Base-by-base conservation (phyloP, 305 asterid species). In the Fraxinus platypoda region DNA sequence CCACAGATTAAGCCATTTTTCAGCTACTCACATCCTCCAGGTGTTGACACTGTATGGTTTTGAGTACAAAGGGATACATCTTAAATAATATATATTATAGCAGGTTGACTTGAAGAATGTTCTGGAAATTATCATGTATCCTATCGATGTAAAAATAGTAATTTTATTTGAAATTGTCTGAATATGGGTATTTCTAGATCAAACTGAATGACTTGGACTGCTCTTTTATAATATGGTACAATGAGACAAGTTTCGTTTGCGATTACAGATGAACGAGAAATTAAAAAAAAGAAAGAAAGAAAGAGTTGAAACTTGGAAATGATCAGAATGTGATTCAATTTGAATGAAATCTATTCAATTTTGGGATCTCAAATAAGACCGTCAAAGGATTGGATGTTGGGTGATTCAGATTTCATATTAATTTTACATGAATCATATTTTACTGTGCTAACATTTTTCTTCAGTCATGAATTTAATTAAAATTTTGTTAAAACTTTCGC, bases 1-100 rank as follows among this genome's bases (percentile, higher is more conserved):
- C 87, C 97, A 75, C 95, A 92, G 86, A 89, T 94, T 73, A 94
- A 92, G 88, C 98, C 98, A 74, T 93, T 90, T 90, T 94, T 96
- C 90, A 91, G 93, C 85, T 85, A 92, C 83, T 84, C 92, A 68
- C 95, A 93, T 80, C 99, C 98, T 71, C 97, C 99, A 62, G 99
- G 98, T 66, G 94, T 83, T 74, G 99, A 96, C 88, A 95, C 97
- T 41, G 94, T 95, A 71, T 95, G 99, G 97, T 94, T 94, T 95
- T 83, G 99, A 95, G 86, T 93, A 94, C 91, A 92, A 91, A 85
- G 99, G 98, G 21, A 88, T 96, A 86, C 98, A 98, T 49, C 95
- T 96, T 87, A 96, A 93, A 84, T 96, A 98, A 98, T 93, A 89
- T 66, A 88, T 76, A 41, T 49, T 57, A 21, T 57, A 68, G 79